Base-by-base conservation (phyloP, 768 basidiomycete species). In the Cubamyces sp. region DNA sequence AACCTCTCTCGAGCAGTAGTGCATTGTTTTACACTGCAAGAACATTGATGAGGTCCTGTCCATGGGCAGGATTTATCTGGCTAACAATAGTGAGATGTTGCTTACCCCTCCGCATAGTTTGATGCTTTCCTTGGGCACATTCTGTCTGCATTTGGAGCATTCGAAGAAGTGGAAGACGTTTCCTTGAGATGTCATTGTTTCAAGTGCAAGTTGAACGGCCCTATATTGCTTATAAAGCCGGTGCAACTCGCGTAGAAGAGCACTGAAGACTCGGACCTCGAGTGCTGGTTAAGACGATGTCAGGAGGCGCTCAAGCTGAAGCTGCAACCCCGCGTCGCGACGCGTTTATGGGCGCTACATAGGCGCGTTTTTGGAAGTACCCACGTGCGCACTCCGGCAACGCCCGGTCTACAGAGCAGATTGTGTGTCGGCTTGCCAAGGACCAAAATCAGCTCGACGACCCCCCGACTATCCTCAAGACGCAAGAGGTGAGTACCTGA, bases 401-500 rank as follows among this genome's bases (percentile, higher is more conserved):
- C 48, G 26, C 14, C 57, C 57, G 57, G 37, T 14, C 45, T 39
- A 55, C 14, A 23, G 52, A 55, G 57, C 57, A 58, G 57, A 37
- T 47, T 52, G 53, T 50, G 37, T 57, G 49, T 56, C 30, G 40
- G 54, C 25, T 50, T 47, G 56, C 43, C 45, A 54, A 19, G 40
- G 52, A 26, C 48, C 45, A 52, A 54, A 46, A 64, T 54, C 58
- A 66, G 60, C 64, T 60, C 66, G 63, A 64, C 64, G 62, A 62
- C 65, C 62, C 71, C 69, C 60, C 64, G 60, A 63, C 68, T 62
- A 65, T 65, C 68, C 64, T 71, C 67, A 71, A 73, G 66, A 71
- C 67, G 59, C 65, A 70, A 71, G 64, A 74, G 71, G 74, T 74
- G 69, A 73, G 74, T 55, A 41, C 46, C 50, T 34, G 34, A 41